Evolutionary conservation across 306 rosid genomes (phyloP).

Genomic region (Castanea sativa): DNA sequence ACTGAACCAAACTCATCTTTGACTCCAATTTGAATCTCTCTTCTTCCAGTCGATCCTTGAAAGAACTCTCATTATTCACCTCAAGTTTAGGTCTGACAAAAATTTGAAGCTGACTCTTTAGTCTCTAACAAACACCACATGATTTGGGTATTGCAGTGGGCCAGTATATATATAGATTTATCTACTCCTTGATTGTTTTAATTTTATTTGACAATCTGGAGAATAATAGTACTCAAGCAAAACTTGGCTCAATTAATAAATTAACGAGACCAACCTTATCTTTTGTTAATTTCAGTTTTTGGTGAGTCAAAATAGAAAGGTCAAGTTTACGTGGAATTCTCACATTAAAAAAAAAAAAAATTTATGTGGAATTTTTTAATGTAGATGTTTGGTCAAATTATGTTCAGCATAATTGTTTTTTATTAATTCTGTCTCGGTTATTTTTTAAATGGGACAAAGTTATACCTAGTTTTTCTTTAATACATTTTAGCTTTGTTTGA

Average conservation of each 20-base stretch:
- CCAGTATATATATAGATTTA: not conserved
- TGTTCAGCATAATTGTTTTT: not conserved
- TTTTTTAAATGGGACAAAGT: no score
- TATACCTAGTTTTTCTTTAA: no score
- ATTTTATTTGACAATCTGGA: not conserved
- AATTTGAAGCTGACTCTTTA: not conserved
- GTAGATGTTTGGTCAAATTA: not conserved
- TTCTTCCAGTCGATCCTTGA: not conserved
- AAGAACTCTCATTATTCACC: not conserved
- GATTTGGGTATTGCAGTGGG: not conserved
- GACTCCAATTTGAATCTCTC: constrained; percentile 1
- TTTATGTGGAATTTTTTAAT: not conserved
- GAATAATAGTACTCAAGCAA: not conserved
- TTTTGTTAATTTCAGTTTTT: not conserved
- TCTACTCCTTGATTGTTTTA: not conserved
- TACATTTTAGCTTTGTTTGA: no score
- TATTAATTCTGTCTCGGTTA: no score
- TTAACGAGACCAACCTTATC: not conserved
- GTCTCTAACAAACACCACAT: not conserved
- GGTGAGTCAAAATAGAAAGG: no score
- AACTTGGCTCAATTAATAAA: not conserved
- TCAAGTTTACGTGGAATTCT: no score
- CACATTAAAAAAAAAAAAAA: no score
- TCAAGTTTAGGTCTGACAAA: not conserved
- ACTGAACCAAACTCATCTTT: not conserved